Percentiles rank a stretch among this genome's conserved stretches.
Conservation (phyloP, 371 early-diverging fungal species). For the Mucor indicus region DNA sequence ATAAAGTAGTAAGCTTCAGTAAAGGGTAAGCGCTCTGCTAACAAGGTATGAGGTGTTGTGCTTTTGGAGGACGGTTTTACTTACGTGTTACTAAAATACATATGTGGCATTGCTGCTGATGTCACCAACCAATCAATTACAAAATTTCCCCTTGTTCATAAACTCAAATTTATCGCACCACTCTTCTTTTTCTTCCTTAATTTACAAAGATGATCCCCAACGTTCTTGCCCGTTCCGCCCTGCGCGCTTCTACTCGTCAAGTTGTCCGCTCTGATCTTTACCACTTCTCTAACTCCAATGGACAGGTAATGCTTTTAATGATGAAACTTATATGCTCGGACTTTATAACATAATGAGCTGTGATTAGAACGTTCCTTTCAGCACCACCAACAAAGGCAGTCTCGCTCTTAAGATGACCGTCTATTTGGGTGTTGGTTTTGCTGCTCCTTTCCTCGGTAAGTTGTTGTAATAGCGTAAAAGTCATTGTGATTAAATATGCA, state of each 20-base stretch:
- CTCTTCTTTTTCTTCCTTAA: too few relatives aligned
- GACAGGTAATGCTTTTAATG: slow-evolving; percentile 24
- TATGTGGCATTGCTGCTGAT: too few relatives aligned
- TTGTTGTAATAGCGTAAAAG: neutral
- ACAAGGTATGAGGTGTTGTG: too few relatives aligned
- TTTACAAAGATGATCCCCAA: slow-evolving; percentile 38
- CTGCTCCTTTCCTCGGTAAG: slow-evolving; percentile 57
- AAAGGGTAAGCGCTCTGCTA: too few relatives aligned
- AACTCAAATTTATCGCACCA: too few relatives aligned
- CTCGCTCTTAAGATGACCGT: slow-evolving; percentile 52
- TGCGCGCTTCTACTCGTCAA: slow-evolving; percentile 40
- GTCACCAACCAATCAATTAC: too few relatives aligned
- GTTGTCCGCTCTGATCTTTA: slow-evolving; percentile 49
- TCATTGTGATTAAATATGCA: neutral
- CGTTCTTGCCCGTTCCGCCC: slow-evolving; percentile 47
- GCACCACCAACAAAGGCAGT: slow-evolving; percentile 56
- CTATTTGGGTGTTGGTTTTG: slow-evolving; percentile 54
- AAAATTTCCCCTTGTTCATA: too few relatives aligned
- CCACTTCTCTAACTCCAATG: slow-evolving; percentile 47
- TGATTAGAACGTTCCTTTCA: slow-evolving; percentile 58
- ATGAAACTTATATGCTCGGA: neutral
- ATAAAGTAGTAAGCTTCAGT: too few relatives aligned
- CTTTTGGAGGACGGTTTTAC: too few relatives aligned
- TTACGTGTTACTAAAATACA: too few relatives aligned
- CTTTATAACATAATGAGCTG: neutral